Percentiles rank a stretch among this genome's conserved stretches.
Conservation (phyloP, 1,284 basidiomycete species). For the Melanopsichium pennsylvanicum region DNA sequence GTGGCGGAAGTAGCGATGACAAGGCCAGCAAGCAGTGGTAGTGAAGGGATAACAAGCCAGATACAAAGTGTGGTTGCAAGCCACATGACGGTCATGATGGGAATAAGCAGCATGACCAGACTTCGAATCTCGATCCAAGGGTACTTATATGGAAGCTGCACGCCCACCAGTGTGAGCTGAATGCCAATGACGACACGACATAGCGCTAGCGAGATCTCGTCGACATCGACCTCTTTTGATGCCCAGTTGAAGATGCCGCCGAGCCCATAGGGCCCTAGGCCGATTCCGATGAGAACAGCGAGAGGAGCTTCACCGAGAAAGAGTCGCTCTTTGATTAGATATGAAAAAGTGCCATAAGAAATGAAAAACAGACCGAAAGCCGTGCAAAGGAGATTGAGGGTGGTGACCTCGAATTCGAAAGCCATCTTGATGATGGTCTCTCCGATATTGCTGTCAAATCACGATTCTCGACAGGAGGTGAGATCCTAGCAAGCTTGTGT, state of each 20-base stretch:
- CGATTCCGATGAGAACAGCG: constrained; percentile 51
- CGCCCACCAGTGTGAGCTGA: constrained; percentile 51
- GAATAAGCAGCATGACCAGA: constrained; percentile 42
- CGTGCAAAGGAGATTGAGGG: constrained; percentile 43
- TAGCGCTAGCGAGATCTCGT: constrained; percentile 45
- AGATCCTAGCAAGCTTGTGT: background rate
- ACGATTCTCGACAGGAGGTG: constrained; percentile 3
- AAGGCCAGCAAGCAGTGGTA: constrained; percentile 50
- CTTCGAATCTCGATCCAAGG: constrained; percentile 43
- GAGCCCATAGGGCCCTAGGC: constrained; percentile 50
- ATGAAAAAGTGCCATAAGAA: constrained; percentile 51
- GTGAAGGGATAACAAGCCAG: constrained; percentile 38
- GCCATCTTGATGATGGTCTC: constrained; percentile 7
- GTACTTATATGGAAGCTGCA: constrained; percentile 58
- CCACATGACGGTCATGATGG: constrained; percentile 59
- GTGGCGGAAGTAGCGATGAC: constrained; percentile 49
- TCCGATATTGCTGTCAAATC: no score
- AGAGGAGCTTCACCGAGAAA: constrained; percentile 57
- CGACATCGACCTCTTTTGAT: constrained; percentile 26
- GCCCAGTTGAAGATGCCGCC: constrained; percentile 44
- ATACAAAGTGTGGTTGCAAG: constrained; percentile 47
- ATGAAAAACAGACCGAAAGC: constrained; percentile 48
- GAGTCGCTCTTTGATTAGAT: constrained; percentile 54
- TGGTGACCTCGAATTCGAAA: constrained; percentile 29
- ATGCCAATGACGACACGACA: constrained; percentile 54